These are phyloP conservation scores for Neurospora sp. DNA, from an alignment of 495 filamentous ascomycete species.

Conservation along the genomic window DNA sequence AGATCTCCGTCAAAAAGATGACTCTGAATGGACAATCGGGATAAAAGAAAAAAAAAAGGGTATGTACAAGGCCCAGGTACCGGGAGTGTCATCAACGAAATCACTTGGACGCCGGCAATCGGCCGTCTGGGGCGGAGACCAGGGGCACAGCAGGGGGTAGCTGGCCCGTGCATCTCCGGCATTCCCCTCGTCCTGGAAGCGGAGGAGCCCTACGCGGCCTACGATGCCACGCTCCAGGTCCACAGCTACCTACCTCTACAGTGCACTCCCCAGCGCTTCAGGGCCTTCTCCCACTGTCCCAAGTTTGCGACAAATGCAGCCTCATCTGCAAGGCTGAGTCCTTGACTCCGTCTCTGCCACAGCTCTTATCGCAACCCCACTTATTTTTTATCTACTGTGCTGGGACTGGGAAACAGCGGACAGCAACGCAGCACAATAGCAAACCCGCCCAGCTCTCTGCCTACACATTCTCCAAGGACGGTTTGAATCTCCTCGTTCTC, in stretches of 20 bases:
- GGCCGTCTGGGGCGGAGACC: slow-evolving; percentile 6
- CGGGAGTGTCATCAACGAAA: not conserved
- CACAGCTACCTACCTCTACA: not conserved
- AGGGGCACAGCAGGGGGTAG: too few species aligned
- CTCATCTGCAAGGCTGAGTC: not conserved
- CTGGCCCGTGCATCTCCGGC: not conserved
- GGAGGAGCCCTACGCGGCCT: not conserved
- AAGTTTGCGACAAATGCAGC: not conserved
- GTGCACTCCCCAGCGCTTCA: not conserved
- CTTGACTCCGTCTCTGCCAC: not conserved
- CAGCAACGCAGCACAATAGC: not conserved
- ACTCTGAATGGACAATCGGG: not conserved
- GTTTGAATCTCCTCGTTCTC: not conserved
- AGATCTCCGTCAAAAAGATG: not conserved
- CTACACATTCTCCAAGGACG: not conserved
- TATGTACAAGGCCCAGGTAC: not conserved
- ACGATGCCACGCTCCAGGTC: not conserved
- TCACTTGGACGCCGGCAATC: slow-evolving; percentile 16
- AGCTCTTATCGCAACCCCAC: not conserved
- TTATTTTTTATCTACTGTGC: not conserved
- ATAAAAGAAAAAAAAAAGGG: too few species aligned
- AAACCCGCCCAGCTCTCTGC: not conserved
- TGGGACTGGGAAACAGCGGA: not conserved
- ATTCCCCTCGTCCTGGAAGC: not conserved
- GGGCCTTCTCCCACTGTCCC: not conserved